Evolutionary conservation across 805 yeast species (phyloP).

Genomic region (Starmerella lactis-condensi): DNA sequence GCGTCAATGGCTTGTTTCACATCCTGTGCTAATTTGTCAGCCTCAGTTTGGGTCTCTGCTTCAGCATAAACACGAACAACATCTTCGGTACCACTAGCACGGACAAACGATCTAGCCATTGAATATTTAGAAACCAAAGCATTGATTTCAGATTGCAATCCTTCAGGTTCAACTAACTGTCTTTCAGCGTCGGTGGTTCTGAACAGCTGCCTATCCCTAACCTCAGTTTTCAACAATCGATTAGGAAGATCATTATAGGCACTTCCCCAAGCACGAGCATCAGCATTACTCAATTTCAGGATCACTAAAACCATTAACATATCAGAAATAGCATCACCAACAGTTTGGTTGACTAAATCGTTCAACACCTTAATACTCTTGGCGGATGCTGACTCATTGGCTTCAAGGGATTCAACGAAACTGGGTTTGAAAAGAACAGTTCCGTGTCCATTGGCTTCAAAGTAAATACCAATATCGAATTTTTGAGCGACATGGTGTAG

Average conservation of each 20-base stretch:
- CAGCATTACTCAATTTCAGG: conserved; percentile 34
- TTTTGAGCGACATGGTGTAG: conserved; percentile 77
- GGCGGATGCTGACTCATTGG: not conserved
- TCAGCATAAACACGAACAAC: conserved; percentile 94
- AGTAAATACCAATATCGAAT: conserved; percentile 82
- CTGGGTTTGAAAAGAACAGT: conserved; percentile 61
- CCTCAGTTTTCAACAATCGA: conserved; percentile 59
- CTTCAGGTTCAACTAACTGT: conserved; percentile 52
- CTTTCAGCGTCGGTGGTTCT: conserved; percentile 85
- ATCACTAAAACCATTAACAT: conserved; percentile 58
- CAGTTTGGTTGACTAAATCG: conserved; percentile 77
- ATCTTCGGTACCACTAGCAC: conserved; percentile 96
- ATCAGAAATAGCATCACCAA: conserved; percentile 97
- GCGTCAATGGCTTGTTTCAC: conserved; percentile 18
- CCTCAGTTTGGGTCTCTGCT: conserved; percentile 37
- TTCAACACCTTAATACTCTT: conserved; percentile 27
- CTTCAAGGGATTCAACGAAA: conserved; percentile 16
- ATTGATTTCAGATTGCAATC: conserved; percentile 60
- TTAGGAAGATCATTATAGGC: conserved; percentile 78
- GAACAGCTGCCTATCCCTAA: conserved; percentile 61
- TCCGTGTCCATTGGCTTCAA: conserved; percentile 99
- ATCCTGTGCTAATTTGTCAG: conserved; percentile 28
- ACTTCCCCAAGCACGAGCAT: conserved; percentile 55
- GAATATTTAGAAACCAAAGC: conserved; percentile 35
- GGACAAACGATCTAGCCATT: conserved; percentile 70